Evolutionary conservation across 75 land plant species (phyloP), one percentile per base, ranked within the genome.

Genomic region (Picea glauca): DNA sequence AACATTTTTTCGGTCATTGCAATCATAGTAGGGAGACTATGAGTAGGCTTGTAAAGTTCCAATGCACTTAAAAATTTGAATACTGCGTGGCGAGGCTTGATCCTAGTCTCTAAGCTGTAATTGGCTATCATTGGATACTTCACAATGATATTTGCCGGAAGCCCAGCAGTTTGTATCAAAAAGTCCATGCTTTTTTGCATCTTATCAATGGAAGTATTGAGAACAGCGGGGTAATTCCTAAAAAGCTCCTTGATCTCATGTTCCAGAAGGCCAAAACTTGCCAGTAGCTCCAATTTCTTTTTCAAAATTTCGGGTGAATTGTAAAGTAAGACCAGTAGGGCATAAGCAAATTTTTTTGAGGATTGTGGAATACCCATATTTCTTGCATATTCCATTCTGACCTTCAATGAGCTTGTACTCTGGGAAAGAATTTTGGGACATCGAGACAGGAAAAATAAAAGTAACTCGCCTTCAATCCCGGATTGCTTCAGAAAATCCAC

Each of bases 181-280:
- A 62, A 81, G 30, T 83, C 84, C 80, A 84, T 81, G 60, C 74
- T 81, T 59, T 81, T 81, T 35, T 81, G 77, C 46, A 87, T 81
- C 60, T 84, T 87, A 33, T 79, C 85, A 6, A 70, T 62, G 2
- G 85, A 84, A 14, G 74, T 64, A 7, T 74, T 78, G 2, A 87
- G 65, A 2, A 77, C 40, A 12, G 72, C 15, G 2, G 82, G 83
- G 40, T 58, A 26, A 9, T 80, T 64, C 14, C 80, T 81, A 43
- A 76, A n/a, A 11, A 81, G 14, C 2, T 13, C 15, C 35, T 58
- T 23, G 14, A 79, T 72, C 23, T 83, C 83, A 13, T 81, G 79
- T 8, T 76, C 67, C 11, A 75, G 43, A 15, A 87, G 12, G 3
- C 85, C 88, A 78, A 80, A 78, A 75, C 84, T 83, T 74, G 77